Evolutionary conservation across 768 basidiomycete genomes (phyloP), one percentile per base, ranked within the genome.

Genomic region (Termitomyces sp.): DNA sequence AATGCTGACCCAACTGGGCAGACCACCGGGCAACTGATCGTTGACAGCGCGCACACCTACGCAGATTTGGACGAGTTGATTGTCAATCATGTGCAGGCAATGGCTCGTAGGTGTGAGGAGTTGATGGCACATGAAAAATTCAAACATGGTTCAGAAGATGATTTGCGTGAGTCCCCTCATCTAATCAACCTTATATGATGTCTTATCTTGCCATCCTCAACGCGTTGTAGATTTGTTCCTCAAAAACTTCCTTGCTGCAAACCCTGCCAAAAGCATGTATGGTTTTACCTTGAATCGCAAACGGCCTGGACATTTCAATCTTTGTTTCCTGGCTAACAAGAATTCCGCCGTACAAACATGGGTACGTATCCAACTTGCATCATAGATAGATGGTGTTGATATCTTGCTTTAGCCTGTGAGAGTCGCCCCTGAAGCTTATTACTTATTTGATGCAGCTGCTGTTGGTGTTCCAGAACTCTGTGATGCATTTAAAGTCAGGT

Each of bases 21-120:
- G 69, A 82, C 77, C 17, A 74, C 85, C 32, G 86, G 82, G 5
- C 83, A 87, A 59, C 82, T 93, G 56, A 79, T 87, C 61, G 87
- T 94, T 31, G 92, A 94, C 66, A 77, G 78, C 45, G 86, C 84
- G 61, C 93, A 96, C 70, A 84, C 81, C 43, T 98, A 96, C 72
- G 86, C 89, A 45, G 97, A 98, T 80, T 81, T 99, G 60, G 97
- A 99, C 72, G 96, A 99, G 71, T 73, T 99, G 66, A 94, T 98
- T 66, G 94, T 98, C 72, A 95, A 95, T 69, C 95, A 99, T 72
- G 87, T 98, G 46, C 92, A 94, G 78, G 89, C 94, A 9, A 96
- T 96, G 81, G 88, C 92, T 48, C 86, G 93, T 45, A 88, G 92
- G 66, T 89, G 98, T 1, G 96, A 98, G 72, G 95, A 98, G 70